Evolutionary conservation across 2,329 filamentous ascomycete species (phyloP), one percentile per base, ranked within the genome.

Genomic region (Dothideomycetidae sp.): DNA sequence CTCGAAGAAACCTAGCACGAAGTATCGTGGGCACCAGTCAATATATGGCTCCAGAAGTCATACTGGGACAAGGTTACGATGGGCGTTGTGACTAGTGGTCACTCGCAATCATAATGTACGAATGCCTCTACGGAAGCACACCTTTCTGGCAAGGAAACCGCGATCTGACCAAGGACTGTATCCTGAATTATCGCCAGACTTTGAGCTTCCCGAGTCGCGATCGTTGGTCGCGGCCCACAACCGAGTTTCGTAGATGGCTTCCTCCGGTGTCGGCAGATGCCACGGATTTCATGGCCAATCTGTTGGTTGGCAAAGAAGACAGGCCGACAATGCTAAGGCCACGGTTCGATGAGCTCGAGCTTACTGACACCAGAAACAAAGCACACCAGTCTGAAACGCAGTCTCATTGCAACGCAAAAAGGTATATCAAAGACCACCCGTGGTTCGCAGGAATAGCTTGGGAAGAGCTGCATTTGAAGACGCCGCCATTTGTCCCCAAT

Each of bases 1-100:
- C 64, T 35, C 78, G 76, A 47, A 75, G 84, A 28, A 71, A 72
- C 21, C 70, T 83, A 21, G 88, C 88, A 1, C 73, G 77, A 47
- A 93, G 85, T 31, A 76, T 93, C 1, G 88, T 96, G 9, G 88
- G 88, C 2, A 96, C 90, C 2, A 93, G 85, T 54, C 88, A 94
- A 54, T 96, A 96, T 62, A 96, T 94, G 90, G 88, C 90, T 1
- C 88, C 88, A 2, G 90, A 96, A 62, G 82, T 96, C 12, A 78
- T 94, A 41, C 67, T 71, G 46, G 83, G 86, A 17, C 71, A 84
- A 33, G 62, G 70, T 26, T 96, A 96, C 56, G 90, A 96, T 59
- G 88, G 82, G 18, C 71, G 88, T 52, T 96, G 88, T 59, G 88
- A 96, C 59, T 96, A 73, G 84, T 96, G 82, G 88, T 94, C 86